Base-by-base conservation (phyloP, 139 green algal species). In the Chlorella sp. region DNA sequence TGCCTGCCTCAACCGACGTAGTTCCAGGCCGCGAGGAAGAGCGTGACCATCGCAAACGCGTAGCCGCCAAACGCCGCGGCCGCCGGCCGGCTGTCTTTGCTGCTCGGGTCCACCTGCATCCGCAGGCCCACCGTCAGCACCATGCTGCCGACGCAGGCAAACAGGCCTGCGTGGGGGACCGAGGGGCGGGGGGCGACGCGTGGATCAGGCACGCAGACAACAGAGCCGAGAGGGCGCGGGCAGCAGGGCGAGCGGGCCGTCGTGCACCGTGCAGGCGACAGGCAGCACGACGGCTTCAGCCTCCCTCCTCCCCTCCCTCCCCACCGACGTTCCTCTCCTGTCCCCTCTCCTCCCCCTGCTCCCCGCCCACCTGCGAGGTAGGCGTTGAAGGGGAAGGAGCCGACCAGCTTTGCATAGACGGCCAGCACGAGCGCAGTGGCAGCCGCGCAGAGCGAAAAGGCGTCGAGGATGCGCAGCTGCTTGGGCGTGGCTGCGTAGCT, bases 311-410 rank as follows among this genome's bases (percentile, higher is more conserved):
- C n/a, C n/a, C n/a, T n/a, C n/a, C n/a, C n/a, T n/a, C n/a, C n/a
- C n/a, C n/a, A n/a, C n/a, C n/a, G n/a, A n/a, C n/a, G n/a, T n/a
- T n/a, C n/a, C n/a, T n/a, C n/a, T n/a, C n/a, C n/a, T n/a, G n/a
- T n/a, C n/a, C n/a, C n/a, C n/a, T n/a, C n/a, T n/a, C n/a, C n/a
- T n/a, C n/a, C n/a, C n/a, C n/a, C n/a, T n/a, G n/a, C n/a, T n/a
- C n/a, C n/a, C n/a, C n/a, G n/a, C n/a, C n/a, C n/a, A n/a, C n/a
- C n/a, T n/a, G 69, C 69, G 31, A 97, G 74, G 80, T 96, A 96
- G 35, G 90, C 84, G 79, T 97, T 97, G 88, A 96, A 97, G 8
- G 92, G 92, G 67, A 97, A 97, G 15, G 83, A 88, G n/a, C 91
- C 91, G 12, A 93, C 89, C 27, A 92, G 61, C 35, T 90, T 42